phyloP scores from a whole-genome alignment of 1,284 basidiomycete species.

The Phaffia rhodozyma region DNA sequence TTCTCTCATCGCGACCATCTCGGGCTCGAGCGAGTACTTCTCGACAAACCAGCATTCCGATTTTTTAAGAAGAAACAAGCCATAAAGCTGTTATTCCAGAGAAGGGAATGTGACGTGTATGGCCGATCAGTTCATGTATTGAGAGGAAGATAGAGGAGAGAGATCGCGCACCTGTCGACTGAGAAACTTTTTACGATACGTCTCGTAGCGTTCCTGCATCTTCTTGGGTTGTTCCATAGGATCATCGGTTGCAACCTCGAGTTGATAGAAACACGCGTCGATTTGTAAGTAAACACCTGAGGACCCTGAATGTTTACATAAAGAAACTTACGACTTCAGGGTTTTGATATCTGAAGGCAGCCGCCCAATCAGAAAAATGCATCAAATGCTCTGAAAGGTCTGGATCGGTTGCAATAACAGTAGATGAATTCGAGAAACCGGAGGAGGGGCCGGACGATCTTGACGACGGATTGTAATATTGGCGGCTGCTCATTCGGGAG shows the following conservation, averaged over 20 bases:
- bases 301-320: no score
- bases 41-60: conserved; percentile 89
- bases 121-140: conserved; percentile 22
- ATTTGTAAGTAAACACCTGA: conserved; percentile 21
- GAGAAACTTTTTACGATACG: conserved; percentile 78
- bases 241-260: conserved; percentile 21
- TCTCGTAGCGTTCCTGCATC: conserved; percentile 56
- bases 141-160: conserved; percentile 14
- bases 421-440: no score
- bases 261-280: conserved; percentile 16
- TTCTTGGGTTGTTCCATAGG: conserved; percentile 37
- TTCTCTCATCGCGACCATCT: conserved; percentile 54
- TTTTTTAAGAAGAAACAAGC: conserved; percentile 80
- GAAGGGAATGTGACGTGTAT: background rate
- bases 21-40: conserved; percentile 68
- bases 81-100: conserved; percentile 44
- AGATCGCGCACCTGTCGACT: conserved; percentile 54
- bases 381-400: background rate
- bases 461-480: no score
- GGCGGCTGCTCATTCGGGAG: no score
- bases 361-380: background rate
- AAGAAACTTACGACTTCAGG: conserved; percentile 54
- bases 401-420: background rate
- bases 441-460: no score
- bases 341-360: conserved; percentile 46